These are phyloP conservation scores for Candolleomyces aberdarensis DNA, from an alignment of 768 basidiomycete species.

Conservation along the genomic window DNA sequence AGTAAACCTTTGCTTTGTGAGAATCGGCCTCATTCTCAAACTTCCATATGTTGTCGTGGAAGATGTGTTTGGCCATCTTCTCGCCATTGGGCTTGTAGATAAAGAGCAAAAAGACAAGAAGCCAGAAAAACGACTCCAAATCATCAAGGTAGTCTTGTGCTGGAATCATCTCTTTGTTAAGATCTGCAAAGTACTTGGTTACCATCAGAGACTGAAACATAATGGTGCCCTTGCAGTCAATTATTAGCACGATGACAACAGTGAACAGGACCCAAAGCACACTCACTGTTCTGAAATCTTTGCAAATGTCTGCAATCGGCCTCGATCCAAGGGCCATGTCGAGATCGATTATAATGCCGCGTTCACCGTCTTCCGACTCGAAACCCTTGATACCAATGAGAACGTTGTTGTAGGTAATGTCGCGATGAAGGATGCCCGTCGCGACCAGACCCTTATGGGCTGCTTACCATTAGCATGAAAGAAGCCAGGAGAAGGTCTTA, in stretches of 20 bases:
- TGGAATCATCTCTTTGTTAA: too few relatives aligned
- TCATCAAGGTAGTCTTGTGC: slow-evolving; percentile 5
- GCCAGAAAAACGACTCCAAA: slow-evolving; percentile 2
- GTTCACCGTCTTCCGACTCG: background rate
- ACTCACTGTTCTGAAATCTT: background rate
- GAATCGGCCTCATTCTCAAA: too few relatives aligned
- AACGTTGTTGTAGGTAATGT: slow-evolving; percentile 22
- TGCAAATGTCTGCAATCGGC: background rate
- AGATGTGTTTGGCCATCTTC: too few relatives aligned
- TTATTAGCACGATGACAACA: background rate
- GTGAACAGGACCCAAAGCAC: background rate
- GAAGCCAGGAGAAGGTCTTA: too few relatives aligned
- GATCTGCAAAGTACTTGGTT: background rate
- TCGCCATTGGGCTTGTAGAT: too few relatives aligned
- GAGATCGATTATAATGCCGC: slow-evolving; percentile 9
- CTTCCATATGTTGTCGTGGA: too few relatives aligned
- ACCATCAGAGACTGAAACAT: background rate
- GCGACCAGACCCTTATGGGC: too few relatives aligned
- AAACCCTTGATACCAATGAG: slow-evolving; percentile 11
- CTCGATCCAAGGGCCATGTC: slow-evolving; percentile 8
- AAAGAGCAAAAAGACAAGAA: too few relatives aligned
- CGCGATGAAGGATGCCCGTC: slow-evolving; percentile 27
- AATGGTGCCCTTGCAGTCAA: background rate
- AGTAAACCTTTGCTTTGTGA: too few relatives aligned
- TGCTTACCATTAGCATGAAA: too few relatives aligned